Base-by-base conservation (phyloP, 441 rosid genomes). In the Syzygium syzygioides region DNA sequence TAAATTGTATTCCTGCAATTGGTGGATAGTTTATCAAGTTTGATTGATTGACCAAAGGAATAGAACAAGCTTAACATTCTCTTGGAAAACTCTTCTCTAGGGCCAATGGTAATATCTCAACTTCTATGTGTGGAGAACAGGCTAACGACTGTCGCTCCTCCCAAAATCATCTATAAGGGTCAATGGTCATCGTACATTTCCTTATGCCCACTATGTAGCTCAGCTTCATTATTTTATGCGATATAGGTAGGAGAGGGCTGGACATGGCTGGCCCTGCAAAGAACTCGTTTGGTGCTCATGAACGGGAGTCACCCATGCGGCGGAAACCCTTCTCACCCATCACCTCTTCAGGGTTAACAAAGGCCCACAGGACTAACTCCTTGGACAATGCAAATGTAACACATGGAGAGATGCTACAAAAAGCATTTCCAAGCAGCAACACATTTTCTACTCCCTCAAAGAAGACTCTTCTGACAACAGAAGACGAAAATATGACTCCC, bases 311-410 rank as follows among this genome's bases (percentile, higher is more conserved):
- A 37, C 98, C 97, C 59, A 87, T 94, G 91, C 90, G 94, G 71
- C 94, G 99, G 88, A 95, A 95, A 92, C 99, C 99, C 3, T 98
- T 98, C 96, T 95, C 98, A 2, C 98, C 98, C 26, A 93, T 98
- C 89, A 89, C 95, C 56, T 91, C 95, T 17, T 90, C 91, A 25
- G 91, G 91, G 85, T 92, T 94, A 87, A 93, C 94, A 85, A 96
- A 94, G 90, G 88, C 93, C 89, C 95, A 93, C 87, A 89, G 87
- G 60, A 53, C 90, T 19, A 93, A 93, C 59, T 59, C 89, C 41
- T 20, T 90, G 88, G 94, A 91, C 62, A 93, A 91, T 85, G 45
- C 83, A 76, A 88, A 68, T 55, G 41, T 55, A 54, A 85, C 59
- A 20, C 89, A 90, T 20, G 76, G 87, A 18, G 95, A 92, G 26